Evolutionary conservation across 106 monocot species (phyloP), one percentile per base, ranked within the genome.

Genomic region (Dioscorea alata): DNA sequence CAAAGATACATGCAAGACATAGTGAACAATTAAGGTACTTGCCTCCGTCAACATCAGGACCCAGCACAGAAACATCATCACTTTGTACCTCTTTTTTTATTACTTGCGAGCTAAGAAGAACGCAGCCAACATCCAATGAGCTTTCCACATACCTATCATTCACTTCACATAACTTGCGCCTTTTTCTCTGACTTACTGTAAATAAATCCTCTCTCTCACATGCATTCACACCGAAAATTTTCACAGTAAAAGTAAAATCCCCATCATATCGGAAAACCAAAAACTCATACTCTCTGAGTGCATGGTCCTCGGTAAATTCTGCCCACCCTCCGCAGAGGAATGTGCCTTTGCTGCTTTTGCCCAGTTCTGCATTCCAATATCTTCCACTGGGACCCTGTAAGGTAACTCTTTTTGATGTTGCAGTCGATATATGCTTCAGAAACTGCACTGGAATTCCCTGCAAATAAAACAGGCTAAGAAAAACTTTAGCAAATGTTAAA

Each of bases 121-220:
- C 12, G 42, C 35, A 21, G 56, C 48, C 34, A 4, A 31, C 12
- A 59, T 74, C 59, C 3, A 31, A 63, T 24, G 17, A 22, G 13
- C 6, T 35, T 50, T 66, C 59, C 48, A 16, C 57, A 4, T 35
- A 24, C 24, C 58, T 58, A 23, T 49, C 49, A 23, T 50, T 52
- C 33, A 0, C 57, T 54, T 54, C 54, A 51, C 28, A 28, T 28
- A 28, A 28, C 28, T 13, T 23, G 34, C 4, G n/a, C 4, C 32
- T 48, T 50, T 23, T 50, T 23, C 12, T 12, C 20, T 7, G 20
- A 22, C 5, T 66, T 50, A 24, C 23, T 13, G 0, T 8, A 34
- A 74, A 59, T 35, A 65, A 42, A 60, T 68, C 75, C 33, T 75
- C 67, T 61, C 68, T 75, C 67, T 75, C 75, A 23, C 75, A 68